Evolutionary conservation across 495 filamentous ascomycete genomes (phyloP).

Genomic region (Cryomyces minteri): DNA sequence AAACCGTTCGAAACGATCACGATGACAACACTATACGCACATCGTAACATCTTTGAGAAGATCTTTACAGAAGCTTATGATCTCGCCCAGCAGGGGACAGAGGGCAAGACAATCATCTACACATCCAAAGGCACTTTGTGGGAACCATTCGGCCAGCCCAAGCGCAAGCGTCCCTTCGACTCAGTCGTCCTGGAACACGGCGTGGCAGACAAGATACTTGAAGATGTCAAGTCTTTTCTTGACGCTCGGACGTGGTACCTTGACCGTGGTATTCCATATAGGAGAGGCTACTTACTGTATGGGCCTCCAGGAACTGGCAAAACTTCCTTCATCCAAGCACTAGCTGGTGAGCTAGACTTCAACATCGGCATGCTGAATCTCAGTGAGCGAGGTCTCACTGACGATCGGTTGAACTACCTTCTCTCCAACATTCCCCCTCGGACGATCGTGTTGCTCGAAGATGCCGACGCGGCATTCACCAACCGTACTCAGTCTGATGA

Average conservation of each 20-base stretch:
- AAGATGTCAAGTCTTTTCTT: conserved; percentile 73
- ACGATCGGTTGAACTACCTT: conserved; percentile 77
- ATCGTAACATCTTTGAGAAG: conserved; percentile 69
- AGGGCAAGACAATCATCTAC: conserved; percentile 92
- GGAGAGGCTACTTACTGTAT: conserved; percentile 82
- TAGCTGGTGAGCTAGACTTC: conserved; percentile 84
- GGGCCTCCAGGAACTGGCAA: conserved; percentile 92
- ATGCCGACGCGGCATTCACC: conserved; percentile 83
- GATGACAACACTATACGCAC: conserved; percentile 74
- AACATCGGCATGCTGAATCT: conserved; percentile 88
- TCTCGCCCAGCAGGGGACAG: conserved; percentile 52
- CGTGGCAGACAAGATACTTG: conserved; percentile 68
- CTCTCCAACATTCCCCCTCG: conserved; percentile 73
- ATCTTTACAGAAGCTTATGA: conserved; percentile 72
- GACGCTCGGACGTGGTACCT: conserved; percentile 71
- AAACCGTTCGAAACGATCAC: conserved; percentile 89
- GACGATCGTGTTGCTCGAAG: conserved; percentile 77
- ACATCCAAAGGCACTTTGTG: conserved; percentile 65
- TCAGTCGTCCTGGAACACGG: conserved; percentile 80
- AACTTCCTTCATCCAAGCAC: conserved; percentile 87
- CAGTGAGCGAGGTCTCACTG: conserved; percentile 80
- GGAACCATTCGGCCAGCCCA: conserved; percentile 71
- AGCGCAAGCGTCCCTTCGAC: conserved; percentile 68
- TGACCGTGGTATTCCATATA: conserved; percentile 87
- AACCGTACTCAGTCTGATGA: conserved; percentile 54